Percentiles rank a stretch among this genome's conserved stretches.
phyloP scores from a whole-genome alignment of 2,329 filamentous ascomycete genomes.

The Juglanconis oblonga region DNA sequence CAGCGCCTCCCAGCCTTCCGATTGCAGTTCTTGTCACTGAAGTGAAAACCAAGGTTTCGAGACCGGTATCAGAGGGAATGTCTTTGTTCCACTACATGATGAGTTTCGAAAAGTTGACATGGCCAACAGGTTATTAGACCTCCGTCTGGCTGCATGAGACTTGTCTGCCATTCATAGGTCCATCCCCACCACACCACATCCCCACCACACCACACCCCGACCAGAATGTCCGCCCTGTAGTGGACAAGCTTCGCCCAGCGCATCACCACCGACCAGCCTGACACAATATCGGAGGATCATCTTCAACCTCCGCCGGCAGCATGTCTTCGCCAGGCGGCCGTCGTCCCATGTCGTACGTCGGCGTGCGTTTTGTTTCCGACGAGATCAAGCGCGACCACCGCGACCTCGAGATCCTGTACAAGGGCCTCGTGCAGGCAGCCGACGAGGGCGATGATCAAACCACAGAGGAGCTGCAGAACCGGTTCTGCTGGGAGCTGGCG shows the following conservation, averaged over 20 bases:
- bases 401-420: slow-evolving; percentile 7
- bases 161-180: background rate
- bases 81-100: background rate
- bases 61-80: background rate
- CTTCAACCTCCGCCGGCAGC: background rate
- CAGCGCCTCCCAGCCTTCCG: background rate
- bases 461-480: background rate
- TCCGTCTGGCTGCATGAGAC: background rate
- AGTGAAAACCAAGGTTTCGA: background rate
- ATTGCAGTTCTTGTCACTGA: background rate
- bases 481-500: slow-evolving; percentile 14
- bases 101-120: background rate
- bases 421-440: background rate
- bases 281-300: background rate
- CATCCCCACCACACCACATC: background rate
- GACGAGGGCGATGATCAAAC: background rate
- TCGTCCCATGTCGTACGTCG: background rate
- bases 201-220: background rate
- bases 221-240: background rate
- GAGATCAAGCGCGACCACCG: slow-evolving; percentile 16
- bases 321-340: background rate
- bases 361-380: slow-evolving; percentile 17
- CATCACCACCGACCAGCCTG: background rate
- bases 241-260: background rate
- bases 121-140: background rate